These are phyloP conservation scores for Neophaeococcomyces mojaviensis DNA, from an alignment of 2,329 filamentous ascomycete genomes.

Conservation along the genomic window DNA sequence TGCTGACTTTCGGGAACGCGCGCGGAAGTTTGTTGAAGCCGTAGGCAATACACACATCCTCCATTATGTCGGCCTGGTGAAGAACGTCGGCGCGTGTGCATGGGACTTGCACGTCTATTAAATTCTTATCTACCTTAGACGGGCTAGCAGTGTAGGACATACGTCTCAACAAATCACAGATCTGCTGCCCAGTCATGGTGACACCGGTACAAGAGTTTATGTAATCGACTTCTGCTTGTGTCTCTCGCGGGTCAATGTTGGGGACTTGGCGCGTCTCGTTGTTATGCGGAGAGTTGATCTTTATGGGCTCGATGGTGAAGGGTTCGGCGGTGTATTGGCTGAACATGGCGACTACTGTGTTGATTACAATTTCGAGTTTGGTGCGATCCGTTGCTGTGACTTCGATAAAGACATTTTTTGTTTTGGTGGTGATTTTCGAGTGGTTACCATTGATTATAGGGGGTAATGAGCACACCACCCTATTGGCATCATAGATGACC, in stretches of 20 bases:
- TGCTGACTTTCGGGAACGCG: slow-evolving; percentile 75
- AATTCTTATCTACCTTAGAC: slow-evolving; percentile 58
- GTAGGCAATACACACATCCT: slow-evolving; percentile 92
- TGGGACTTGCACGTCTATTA: slow-evolving; percentile 76
- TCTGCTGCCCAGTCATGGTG: slow-evolving; percentile 61
- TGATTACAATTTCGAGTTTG: slow-evolving; percentile 90
- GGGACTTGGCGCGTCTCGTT: slow-evolving; percentile 72
- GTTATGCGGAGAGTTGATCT: slow-evolving; percentile 90
- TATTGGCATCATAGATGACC: slow-evolving; percentile 85
- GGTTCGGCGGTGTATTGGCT: slow-evolving; percentile 78
- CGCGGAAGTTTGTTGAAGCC: slow-evolving; percentile 95
- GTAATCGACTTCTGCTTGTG: slow-evolving; percentile 82
- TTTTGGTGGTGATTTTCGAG: slow-evolving; percentile 89
- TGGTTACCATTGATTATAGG: slow-evolving; percentile 97
- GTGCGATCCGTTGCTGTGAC: slow-evolving; percentile 93
- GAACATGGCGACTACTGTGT: slow-evolving; percentile 97
- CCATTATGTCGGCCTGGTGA: slow-evolving; percentile 97
- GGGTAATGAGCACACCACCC: slow-evolving; percentile 81
- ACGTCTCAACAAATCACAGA: slow-evolving; percentile 73
- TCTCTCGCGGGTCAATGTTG: slow-evolving; percentile 65
- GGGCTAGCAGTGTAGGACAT: slow-evolving; percentile 83
- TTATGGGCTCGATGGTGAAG: slow-evolving; percentile 89
- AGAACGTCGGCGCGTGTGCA: slow-evolving; percentile 89
- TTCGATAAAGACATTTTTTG: slow-evolving; percentile 92
- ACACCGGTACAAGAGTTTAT: slow-evolving; percentile 90